These are phyloP conservation scores for Carallia pectinifolia DNA, from an alignment of 345 rosid species.

Conservation along the genomic window DNA sequence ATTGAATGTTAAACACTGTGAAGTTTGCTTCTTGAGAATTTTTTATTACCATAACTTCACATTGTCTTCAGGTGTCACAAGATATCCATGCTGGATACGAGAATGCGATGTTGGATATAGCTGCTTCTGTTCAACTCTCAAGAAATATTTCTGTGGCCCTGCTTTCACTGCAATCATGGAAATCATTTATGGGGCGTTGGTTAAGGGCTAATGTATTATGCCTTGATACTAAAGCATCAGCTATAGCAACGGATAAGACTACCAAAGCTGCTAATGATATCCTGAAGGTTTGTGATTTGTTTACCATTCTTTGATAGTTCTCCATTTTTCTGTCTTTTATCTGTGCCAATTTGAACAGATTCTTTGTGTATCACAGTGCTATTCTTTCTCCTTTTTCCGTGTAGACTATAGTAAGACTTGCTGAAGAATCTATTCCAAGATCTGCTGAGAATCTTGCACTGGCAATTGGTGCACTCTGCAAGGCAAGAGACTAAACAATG, in stretches of 20 bases:
- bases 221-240: constrained; percentile 43
- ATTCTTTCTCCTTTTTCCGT: constrained; percentile 11
- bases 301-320: constrained; percentile 11
- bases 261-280: constrained; percentile 79
- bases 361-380: neutral
- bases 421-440: constrained; percentile 82
- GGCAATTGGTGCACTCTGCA: constrained; percentile 82
- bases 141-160: constrained; percentile 76
- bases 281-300: constrained; percentile 56
- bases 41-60: constrained; percentile 20
- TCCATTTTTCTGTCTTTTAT: constrained; percentile 1
- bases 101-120: constrained; percentile 60
- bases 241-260: constrained; percentile 48
- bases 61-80: constrained; percentile 41
- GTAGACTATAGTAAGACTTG: constrained; percentile 60
- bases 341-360: neutral
- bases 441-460: constrained; percentile 79
- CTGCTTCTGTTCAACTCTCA: constrained; percentile 74
- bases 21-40: constrained; percentile 16
- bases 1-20: constrained; percentile 3
- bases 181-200: constrained; percentile 83
- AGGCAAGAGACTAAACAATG: constrained; percentile 42
- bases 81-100: constrained; percentile 59
- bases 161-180: constrained; percentile 87
- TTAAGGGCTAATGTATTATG: constrained; percentile 53